Percentiles rank a stretch among this genome's conserved stretches.
These are phyloP conservation scores for Fusarium brevicatenulatum DNA, from an alignment of 2,329 filamentous ascomycete genomes.

Conservation along the genomic window DNA sequence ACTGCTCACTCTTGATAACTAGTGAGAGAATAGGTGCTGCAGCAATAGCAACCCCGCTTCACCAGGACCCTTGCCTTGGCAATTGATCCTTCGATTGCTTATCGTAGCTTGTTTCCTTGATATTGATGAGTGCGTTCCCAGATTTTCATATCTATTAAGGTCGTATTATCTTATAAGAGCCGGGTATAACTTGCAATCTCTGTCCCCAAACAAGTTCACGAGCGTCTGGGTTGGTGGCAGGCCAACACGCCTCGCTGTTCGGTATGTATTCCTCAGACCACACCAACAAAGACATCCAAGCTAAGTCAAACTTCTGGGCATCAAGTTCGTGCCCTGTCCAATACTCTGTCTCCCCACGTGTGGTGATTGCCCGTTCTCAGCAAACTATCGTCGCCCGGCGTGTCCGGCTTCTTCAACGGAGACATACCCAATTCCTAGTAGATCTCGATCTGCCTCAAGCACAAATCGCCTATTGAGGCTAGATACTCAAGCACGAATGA, in stretches of 20 bases:
- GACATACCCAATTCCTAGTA: constrained; percentile 5
- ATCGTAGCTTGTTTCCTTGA: constrained; percentile 27
- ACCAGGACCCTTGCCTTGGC: constrained; percentile 30
- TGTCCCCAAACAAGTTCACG: constrained; percentile 2
- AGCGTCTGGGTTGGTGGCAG: constrained; percentile 4
- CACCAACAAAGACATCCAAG: constrained; percentile 21
- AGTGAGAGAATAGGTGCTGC: not conserved
- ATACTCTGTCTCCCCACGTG: constrained; percentile 27
- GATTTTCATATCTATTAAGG: constrained; percentile 32
- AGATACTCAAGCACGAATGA: constrained; percentile 22
- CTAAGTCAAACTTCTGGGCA: constrained; percentile 9
- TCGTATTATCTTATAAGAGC: constrained; percentile 19
- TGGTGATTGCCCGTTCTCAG: constrained; percentile 3
- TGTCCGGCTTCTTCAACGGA: constrained; percentile 6
- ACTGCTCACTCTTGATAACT: constrained; percentile 2
- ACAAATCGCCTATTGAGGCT: constrained; percentile 16
- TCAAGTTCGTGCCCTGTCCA: constrained; percentile 19
- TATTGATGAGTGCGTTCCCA: constrained; percentile 17
- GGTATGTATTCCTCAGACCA: constrained; percentile 7
- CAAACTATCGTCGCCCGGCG: constrained; percentile 12
- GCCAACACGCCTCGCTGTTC: not conserved
- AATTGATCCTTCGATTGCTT: constrained; percentile 8
- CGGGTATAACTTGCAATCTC: constrained; percentile 19
- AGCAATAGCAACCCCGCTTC: constrained; percentile 27
- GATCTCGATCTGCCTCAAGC: constrained; percentile 28